These are phyloP conservation scores for Pseudoscleropodium purum DNA, from an alignment of 225 moss, liverwort and hornwort genomes.

Conservation along the genomic window DNA sequence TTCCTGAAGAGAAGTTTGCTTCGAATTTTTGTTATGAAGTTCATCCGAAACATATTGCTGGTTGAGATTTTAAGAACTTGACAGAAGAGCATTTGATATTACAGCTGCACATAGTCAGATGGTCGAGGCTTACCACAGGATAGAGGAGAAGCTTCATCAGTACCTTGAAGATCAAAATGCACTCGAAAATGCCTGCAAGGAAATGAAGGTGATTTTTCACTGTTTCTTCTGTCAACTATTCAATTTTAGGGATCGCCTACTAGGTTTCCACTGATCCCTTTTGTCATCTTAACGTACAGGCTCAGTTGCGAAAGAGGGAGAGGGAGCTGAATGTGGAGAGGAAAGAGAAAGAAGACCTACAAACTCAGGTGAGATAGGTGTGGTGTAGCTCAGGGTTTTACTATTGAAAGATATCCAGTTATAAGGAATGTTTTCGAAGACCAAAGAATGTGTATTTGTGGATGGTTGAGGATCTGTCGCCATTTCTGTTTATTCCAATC, in stretches of 20 bases:
- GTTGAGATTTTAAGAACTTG: neutral
- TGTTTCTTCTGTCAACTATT: neutral
- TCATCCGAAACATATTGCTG: neutral
- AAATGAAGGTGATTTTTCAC: constrained; percentile 57
- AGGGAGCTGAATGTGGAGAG: constrained; percentile 76
- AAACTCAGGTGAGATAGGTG: constrained; percentile 61
- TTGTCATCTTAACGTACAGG: constrained; percentile 25
- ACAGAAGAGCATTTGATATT: neutral
- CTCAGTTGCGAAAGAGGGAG: constrained; percentile 85
- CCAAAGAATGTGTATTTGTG: neutral
- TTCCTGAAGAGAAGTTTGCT: neutral
- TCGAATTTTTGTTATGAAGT: neutral
- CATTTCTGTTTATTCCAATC: neutral
- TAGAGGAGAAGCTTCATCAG: constrained; percentile 80
- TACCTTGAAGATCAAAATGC: constrained; percentile 73
- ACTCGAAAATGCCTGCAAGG: constrained; percentile 72
- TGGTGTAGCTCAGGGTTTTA: neutral
- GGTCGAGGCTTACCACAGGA: constrained; percentile 69
- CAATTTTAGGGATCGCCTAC: neutral
- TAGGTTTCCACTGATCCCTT: neutral
- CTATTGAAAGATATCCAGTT: neutral
- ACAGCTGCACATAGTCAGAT: constrained; percentile 71
- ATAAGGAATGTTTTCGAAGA: neutral
- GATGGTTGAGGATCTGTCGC: neutral
- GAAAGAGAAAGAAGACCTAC: constrained; percentile 87